phyloP scores from a whole-genome alignment of 179 eudicot species.

The Heliamphora pulchella region DNA sequence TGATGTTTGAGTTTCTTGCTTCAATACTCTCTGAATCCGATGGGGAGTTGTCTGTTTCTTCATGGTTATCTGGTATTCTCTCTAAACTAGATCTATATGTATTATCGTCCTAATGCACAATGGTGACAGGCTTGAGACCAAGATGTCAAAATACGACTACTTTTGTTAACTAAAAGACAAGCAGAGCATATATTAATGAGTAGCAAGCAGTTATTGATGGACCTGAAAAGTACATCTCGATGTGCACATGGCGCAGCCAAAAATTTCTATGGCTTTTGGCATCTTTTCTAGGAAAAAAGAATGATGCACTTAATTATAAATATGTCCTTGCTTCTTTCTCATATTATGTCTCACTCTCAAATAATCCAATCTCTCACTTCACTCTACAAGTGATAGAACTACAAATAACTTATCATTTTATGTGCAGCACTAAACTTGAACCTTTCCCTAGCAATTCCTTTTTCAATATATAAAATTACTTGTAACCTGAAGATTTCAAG shows the following conservation, averaged over 20 bases:
- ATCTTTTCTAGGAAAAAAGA: background rate
- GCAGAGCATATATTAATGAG: background rate
- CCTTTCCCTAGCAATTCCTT: no score
- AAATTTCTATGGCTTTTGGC: background rate
- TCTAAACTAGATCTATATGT: conserved; percentile 31
- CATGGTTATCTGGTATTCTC: conserved; percentile 39
- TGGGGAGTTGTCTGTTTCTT: conserved; percentile 39
- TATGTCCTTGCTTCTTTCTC: no score
- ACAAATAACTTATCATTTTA: no score
- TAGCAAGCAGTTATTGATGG: background rate
- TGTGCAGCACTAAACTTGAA: no score
- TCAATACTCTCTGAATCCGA: conserved; percentile 62
- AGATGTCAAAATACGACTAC: background rate
- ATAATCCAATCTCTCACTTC: no score
- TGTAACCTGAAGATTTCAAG: no score
- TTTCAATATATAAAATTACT: no score
- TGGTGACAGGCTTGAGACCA: conserved; percentile 10
- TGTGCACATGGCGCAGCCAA: background rate
- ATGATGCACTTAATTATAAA: no score
- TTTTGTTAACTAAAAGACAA: background rate
- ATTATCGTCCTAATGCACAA: conserved; percentile 31
- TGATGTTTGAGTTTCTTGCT: conserved; percentile 36
- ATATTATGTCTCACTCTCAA: no score
- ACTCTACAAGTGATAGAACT: no score
- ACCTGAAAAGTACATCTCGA: background rate